These are phyloP conservation scores for Alternaria rosae DNA, from an alignment of 2,329 filamentous ascomycete species.

Conservation along the genomic window DNA sequence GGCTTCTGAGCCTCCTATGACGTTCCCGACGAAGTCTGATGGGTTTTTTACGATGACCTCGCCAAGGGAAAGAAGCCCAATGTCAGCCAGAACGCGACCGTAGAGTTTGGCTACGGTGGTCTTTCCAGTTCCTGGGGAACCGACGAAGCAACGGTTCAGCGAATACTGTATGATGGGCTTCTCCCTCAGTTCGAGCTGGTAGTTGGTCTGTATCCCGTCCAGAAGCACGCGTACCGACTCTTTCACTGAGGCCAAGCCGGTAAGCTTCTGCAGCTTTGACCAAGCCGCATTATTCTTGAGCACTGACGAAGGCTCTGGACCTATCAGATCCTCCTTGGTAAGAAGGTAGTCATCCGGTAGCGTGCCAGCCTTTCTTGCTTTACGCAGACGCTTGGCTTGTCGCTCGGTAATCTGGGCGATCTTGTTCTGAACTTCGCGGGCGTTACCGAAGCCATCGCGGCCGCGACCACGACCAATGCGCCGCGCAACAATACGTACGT, in stretches of 20 bases:
- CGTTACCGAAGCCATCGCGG: conserved; percentile 75
- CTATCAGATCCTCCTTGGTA: conserved; percentile 73
- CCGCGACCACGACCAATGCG: conserved; percentile 70
- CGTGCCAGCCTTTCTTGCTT: conserved; percentile 53
- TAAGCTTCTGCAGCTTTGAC: conserved; percentile 64
- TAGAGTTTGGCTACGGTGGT: conserved; percentile 71
- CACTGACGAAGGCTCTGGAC: conserved; percentile 67
- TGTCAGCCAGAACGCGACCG: conserved; percentile 70
- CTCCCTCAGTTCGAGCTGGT: conserved; percentile 69
- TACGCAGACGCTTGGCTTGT: conserved; percentile 64
- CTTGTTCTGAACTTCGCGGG: conserved; percentile 70
- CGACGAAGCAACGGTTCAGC: conserved; percentile 74
- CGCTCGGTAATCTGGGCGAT: conserved; percentile 63
- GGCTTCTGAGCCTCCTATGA: conserved; percentile 71
- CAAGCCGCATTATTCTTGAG: conserved; percentile 64
- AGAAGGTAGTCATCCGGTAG: conserved; percentile 66
- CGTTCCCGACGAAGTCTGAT: conserved; percentile 72
- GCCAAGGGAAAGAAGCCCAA: conserved; percentile 72
- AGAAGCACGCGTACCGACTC: conserved; percentile 65
- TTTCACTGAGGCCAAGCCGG: conserved; percentile 70
- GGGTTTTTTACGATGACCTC: conserved; percentile 78
- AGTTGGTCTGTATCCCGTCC: conserved; percentile 70
- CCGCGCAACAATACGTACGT: conserved; percentile 67
- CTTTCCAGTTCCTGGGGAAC: conserved; percentile 68
- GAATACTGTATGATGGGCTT: conserved; percentile 65